A percentile compares a stretch with the other conserved stretches of the same genome.
phyloP scores from a whole-genome alignment of 1,284 basidiomycete species.

The Nidula niveotomentosa region DNA sequence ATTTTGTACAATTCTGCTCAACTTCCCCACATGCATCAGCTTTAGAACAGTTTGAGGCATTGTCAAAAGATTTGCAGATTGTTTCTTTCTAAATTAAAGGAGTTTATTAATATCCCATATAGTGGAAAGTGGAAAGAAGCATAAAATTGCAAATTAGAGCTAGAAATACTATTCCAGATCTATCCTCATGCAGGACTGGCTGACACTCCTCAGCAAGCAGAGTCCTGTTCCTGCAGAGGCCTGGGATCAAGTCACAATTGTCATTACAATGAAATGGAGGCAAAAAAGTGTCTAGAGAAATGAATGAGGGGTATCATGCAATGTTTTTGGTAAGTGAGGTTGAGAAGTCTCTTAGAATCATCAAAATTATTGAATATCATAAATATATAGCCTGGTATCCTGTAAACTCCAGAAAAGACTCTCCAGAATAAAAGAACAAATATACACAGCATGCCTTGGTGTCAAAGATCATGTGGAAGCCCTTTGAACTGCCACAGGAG shows the following conservation, averaged over 20 bases:
- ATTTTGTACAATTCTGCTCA: slow-evolving; percentile 18
- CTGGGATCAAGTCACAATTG: slow-evolving; percentile 19
- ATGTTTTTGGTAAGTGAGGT: slow-evolving; percentile 25
- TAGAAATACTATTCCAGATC: slow-evolving; percentile 22
- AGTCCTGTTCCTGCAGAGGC: slow-evolving; percentile 23
- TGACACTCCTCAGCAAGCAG: slow-evolving; percentile 35
- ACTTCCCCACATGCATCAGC: slow-evolving; percentile 27
- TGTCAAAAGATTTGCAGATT: slow-evolving; percentile 18
- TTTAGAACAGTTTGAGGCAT: slow-evolving; percentile 24
- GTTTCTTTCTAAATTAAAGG: no score
- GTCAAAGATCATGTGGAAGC: slow-evolving; percentile 6
- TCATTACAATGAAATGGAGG: slow-evolving; percentile 22
- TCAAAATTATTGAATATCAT: no score
- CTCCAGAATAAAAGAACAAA: slow-evolving; percentile 16
- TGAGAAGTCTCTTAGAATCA: no score
- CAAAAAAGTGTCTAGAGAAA: slow-evolving; percentile 16
- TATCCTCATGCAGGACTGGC: slow-evolving; percentile 21
- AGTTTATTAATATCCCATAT: no score
- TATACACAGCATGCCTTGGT: slow-evolving; percentile 9
- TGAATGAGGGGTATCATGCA: slow-evolving; percentile 22
- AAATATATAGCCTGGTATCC: no score
- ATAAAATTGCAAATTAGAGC: slow-evolving; percentile 21
- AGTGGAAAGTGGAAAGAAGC: slow-evolving; percentile 13
- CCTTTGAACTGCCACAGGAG: slow-evolving; percentile 14
- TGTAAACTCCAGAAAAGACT: slow-evolving; percentile 18